Evolutionary conservation across 768 basidiomycete species (phyloP).

Genomic region (Mycena metata): DNA sequence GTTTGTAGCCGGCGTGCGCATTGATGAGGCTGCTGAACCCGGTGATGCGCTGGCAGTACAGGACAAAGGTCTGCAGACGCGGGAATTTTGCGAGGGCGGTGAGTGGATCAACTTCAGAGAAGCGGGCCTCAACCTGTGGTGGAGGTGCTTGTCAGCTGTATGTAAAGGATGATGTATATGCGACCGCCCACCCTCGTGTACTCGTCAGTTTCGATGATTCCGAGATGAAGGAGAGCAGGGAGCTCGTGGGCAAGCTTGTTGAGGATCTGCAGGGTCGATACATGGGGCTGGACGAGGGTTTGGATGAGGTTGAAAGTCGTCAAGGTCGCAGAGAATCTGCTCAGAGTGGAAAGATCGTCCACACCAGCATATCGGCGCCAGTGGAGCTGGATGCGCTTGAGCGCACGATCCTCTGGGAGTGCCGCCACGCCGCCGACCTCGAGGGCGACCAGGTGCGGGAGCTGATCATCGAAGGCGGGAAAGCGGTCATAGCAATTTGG

Average conservation of each 20-base stretch:
- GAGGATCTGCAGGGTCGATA: conserved; percentile 4
- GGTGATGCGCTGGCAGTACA: conserved; percentile 24
- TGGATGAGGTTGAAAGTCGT: conserved; percentile 30
- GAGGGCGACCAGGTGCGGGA: conserved; percentile 31
- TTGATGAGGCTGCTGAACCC: not conserved
- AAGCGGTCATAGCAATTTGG: not conserved
- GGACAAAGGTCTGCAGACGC: conserved; percentile 18
- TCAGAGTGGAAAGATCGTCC: conserved; percentile 10
- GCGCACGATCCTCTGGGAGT: conserved; percentile 19
- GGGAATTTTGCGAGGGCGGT: conserved; percentile 11
- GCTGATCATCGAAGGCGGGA: conserved; percentile 30
- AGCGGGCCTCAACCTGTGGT: not conserved
- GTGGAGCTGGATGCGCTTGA: conserved; percentile 33
- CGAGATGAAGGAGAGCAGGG: conserved; percentile 26
- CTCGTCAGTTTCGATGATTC: conserved; percentile 7
- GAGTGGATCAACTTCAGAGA: conserved; percentile 1
- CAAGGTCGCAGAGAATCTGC: conserved; percentile 26
- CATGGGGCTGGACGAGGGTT: not conserved
- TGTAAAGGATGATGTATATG: not conserved
- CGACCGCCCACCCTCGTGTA: conserved; percentile 5
- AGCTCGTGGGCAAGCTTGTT: conserved; percentile 4
- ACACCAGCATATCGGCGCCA: not conserved
- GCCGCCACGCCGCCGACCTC: conserved; percentile 15
- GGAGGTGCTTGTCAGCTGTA: not conserved
- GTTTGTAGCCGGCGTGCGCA: not conserved